Evolutionary conservation across 805 yeast genomes (phyloP), one percentile per base, ranked within the genome.

Genomic region (Saturnispora besseyi): DNA sequence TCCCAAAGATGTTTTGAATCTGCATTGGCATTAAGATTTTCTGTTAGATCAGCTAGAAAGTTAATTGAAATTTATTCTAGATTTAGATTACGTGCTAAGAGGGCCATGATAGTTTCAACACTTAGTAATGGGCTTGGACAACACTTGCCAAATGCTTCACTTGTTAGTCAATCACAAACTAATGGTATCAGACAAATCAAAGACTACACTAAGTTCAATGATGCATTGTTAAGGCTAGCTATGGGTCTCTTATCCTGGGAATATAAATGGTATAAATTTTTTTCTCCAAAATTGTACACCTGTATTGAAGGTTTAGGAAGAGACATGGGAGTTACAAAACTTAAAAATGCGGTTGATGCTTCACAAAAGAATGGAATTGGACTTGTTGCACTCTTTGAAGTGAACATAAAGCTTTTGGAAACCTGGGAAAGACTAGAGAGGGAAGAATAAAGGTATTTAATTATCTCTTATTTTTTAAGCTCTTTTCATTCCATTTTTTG

Each of bases 181-280:
- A n/a, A 41, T 24, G 42, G 42, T 12, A n/a, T 22, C 26, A 24
- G 15, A 12, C 30, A 26, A 26, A 29, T 30, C 1, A 41, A 34
- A 18, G 49, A 41, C 21, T 46, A 32, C 12, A 56, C 52, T 26
- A 65, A 71, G 50, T 65, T 77, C 46, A 79, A 81, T 59, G 76
- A 73, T 46, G 72, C 74, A 54, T 78, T 87, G 11, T 71, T 90
- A 52, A 88, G 84, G 51, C 69, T 83, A 22, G 67, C 81, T 50
- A 87, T 90, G 33, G 85, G 84, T 59, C 70, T 93, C 48, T 70
- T 84, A n/a, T 95, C 93, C n/a, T 95, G 98, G 97, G 85, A 88
- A 62, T 97, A 90, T 66, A 79, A 99, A 62, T 93, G 99, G 99
- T 95, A 91, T 68, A 78, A 82, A 55, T 96, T 91, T 56, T 91